phyloP scores from a whole-genome alignment of 2,329 filamentous ascomycete genomes.

The Magnaporthiopsis rhizophila region DNA sequence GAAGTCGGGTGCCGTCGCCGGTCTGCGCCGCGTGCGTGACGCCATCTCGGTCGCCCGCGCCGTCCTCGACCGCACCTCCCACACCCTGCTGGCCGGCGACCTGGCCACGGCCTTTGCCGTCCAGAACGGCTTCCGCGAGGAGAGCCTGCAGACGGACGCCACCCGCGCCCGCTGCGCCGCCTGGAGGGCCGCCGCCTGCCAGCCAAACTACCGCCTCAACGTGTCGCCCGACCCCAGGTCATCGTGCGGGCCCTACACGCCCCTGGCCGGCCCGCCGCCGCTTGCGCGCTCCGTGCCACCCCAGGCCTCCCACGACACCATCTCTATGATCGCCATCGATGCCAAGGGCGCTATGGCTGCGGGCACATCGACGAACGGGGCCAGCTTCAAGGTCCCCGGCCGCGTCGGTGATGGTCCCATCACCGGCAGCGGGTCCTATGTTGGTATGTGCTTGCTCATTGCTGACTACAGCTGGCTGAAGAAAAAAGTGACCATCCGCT shows the following conservation, averaged over 20 bases:
- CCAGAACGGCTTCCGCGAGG: slow-evolving; percentile 39
- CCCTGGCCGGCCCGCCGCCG: slow-evolving; percentile 13
- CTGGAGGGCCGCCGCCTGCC: slow-evolving; percentile 35
- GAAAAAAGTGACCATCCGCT: no score
- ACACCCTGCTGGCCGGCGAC: slow-evolving; percentile 45
- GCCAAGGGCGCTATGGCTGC: slow-evolving; percentile 39
- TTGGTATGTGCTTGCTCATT: slow-evolving; percentile 17
- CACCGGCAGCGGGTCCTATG: slow-evolving; percentile 45
- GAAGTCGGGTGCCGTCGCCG: slow-evolving; percentile 45
- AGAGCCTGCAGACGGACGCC: slow-evolving; percentile 33
- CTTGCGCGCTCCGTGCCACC: slow-evolving; percentile 1
- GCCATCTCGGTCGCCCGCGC: slow-evolving; percentile 41
- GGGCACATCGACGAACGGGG: slow-evolving; percentile 48
- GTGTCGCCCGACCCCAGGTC: slow-evolving; percentile 33
- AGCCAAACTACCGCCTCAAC: slow-evolving; percentile 42
- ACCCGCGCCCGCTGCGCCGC: slow-evolving; percentile 30
- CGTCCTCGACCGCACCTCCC: slow-evolving; percentile 42
- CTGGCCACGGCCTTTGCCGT: slow-evolving; percentile 44
- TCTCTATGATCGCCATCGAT: slow-evolving; percentile 42
- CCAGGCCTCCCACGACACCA: slow-evolving; percentile 39
- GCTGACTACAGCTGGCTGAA: no score
- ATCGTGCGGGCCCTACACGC: slow-evolving; percentile 40
- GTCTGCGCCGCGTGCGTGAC: slow-evolving; percentile 37
- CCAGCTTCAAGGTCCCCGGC: slow-evolving; percentile 44
- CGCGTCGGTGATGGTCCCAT: slow-evolving; percentile 49